Percentiles rank a stretch among this genome's conserved stretches.
Conservation (phyloP, 2,329 filamentous ascomycete genomes). For the Epichloe typhina region DNA sequence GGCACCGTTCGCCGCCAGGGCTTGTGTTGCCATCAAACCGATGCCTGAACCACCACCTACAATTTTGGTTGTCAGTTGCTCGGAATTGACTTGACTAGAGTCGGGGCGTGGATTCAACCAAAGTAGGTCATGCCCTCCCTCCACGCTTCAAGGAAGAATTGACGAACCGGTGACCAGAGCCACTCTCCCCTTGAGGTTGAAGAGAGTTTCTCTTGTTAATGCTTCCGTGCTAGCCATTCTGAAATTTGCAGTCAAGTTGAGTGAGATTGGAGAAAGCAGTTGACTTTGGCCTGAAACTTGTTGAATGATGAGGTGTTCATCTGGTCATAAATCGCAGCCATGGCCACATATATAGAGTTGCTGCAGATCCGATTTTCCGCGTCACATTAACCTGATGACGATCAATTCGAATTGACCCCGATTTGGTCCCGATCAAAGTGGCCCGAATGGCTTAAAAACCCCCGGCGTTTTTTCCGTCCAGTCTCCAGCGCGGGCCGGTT, state of each 20-base stretch:
- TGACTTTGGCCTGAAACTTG: neutral
- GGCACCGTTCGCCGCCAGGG: conserved; percentile 52
- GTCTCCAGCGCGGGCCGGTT: neutral
- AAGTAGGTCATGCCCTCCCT: too few relatives aligned
- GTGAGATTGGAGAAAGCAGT: neutral
- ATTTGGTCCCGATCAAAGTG: neutral
- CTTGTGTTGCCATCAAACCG: conserved; percentile 55
- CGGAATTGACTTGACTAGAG: neutral
- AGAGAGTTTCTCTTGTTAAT: conserved; percentile 25
- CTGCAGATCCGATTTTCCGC: neutral
- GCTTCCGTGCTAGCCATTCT: conserved; percentile 8
- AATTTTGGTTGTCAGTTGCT: neutral
- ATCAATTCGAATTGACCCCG: neutral
- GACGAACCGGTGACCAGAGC: conserved; percentile 31
- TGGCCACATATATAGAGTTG: neutral
- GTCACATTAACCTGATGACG: neutral
- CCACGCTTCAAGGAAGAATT: too few relatives aligned
- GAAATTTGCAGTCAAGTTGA: neutral
- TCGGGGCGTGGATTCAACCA: too few relatives aligned
- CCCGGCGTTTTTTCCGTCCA: neutral
- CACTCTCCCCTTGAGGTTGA: conserved; percentile 27
- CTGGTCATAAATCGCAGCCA: neutral
- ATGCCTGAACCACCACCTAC: conserved; percentile 46
- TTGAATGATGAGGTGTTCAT: neutral
- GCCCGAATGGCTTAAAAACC: neutral